Base-by-base conservation (phyloP, 2,329 filamentous ascomycete species). In the Teratosphaeria destructans region DNA sequence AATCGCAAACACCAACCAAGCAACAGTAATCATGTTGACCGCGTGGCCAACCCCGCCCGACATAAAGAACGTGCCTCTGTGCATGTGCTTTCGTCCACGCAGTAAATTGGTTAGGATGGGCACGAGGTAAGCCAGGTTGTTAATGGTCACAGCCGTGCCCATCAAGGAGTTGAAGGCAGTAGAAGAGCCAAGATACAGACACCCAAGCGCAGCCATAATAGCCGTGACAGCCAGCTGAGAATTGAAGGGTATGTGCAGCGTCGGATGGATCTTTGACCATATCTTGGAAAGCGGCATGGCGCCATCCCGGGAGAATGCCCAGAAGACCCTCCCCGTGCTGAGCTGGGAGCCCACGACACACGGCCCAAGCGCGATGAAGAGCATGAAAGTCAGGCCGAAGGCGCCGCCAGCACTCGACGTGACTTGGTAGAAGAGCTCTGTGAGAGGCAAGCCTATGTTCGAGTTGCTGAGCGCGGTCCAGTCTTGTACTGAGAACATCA, bases 401-500 rank as follows among this genome's bases (percentile, higher is more conserved):
- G 37, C 37, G 37, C 37, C 37, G 12, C 37, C 37, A 43, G 37
- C 37, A n/a, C 4, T 14, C 19, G 52, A 53, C 14, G 29, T 27
- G 12, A 55, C 57, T 52, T 59, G 54, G 49, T 59, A 37, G 58
- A 60, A 62, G 16, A 60, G 53, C 56, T 54, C 47, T 10, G 37
- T 47, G 10, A 29, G 26, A 26, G 79, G 78, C 3, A 81, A 77
- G 2, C 71, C 69, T 1, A 78, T 81, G 0, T 72, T 52, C 1
- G 75, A 75, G 14, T 63, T 64, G n/a, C 74, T 63, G 8, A 81
- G 70, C 1, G 68, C 67, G 4, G 71, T 61, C 58, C 81, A 75
- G 63, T 79, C 72, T n/a, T 69, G 73, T 1, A 80, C 72, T 60
- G 75, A 76, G 70, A 81, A 81, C 66, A 81, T 78, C 71, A 80